A percentile compares a stretch with the other conserved stretches of the same genome.
Conservation (phyloP, 306 rosid species). For the Quercus parvula region DNA sequence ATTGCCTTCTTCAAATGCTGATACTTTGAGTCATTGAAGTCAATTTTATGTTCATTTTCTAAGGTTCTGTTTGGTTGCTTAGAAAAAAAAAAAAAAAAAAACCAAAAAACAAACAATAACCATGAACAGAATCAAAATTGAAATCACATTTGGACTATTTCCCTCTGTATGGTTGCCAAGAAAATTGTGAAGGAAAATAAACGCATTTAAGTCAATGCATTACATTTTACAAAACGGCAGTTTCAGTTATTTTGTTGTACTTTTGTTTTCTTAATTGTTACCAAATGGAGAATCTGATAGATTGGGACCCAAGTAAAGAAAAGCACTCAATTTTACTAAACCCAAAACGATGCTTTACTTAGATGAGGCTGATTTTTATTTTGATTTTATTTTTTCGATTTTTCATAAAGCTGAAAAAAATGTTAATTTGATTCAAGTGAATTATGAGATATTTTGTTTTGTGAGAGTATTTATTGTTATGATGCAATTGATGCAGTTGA, state of each 20-base stretch:
- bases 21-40: background rate
- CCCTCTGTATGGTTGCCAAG: background rate
- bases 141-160: background rate
- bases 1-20: background rate
- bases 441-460: background rate
- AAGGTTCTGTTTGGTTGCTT: background rate
- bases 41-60: background rate
- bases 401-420: background rate
- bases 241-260: background rate
- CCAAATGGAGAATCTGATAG: background rate
- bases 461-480: background rate
- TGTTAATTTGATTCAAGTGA: background rate
- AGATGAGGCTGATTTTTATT: background rate
- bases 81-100: background rate
- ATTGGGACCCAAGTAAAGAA: background rate
- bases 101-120: too few species aligned
- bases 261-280: background rate
- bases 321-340: background rate
- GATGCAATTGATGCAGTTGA: constrained; percentile 44
- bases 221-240: too few species aligned
- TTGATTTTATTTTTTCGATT: background rate
- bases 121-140: background rate
- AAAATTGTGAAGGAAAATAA: background rate
- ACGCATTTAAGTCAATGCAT: background rate
- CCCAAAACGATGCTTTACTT: background rate